A percentile compares a stretch with the other conserved stretches of the same genome.
Conservation (phyloP, 139 green algal species). For the Chlorella sp. region DNA sequence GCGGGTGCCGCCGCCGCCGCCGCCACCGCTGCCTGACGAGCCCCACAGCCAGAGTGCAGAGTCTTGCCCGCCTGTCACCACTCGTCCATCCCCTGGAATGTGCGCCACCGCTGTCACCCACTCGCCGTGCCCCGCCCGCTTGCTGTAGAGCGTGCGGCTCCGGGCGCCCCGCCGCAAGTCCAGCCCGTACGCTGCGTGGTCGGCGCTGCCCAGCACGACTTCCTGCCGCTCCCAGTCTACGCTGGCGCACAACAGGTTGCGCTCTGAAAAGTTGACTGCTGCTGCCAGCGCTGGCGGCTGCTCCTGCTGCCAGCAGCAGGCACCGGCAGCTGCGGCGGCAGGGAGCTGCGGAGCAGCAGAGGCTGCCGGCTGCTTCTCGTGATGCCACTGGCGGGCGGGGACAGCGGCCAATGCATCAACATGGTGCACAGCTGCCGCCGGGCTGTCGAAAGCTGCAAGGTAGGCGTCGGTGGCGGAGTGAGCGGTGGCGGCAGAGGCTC, state of each 20-base stretch:
- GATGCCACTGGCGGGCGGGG: not conserved
- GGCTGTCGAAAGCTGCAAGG: not conserved
- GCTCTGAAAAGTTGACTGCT: not conserved
- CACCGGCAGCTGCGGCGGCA: not conserved
- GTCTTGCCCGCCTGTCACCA: constrained; percentile 85
- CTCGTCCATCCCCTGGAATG: constrained; percentile 58
- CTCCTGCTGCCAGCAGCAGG: not conserved
- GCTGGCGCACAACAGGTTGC: constrained; percentile 63
- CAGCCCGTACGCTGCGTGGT: constrained; percentile 84
- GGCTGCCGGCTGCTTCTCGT: not conserved
- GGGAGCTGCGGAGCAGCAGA: not conserved
- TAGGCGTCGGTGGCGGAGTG: not conserved
- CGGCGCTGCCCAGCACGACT: constrained; percentile 69
- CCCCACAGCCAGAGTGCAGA: constrained; percentile 80
- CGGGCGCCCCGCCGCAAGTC: constrained; percentile 52
- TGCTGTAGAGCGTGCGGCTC: constrained; percentile 77
- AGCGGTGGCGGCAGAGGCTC: not conserved
- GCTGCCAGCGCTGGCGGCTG: not conserved
- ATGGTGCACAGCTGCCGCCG: not conserved
- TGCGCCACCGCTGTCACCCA: constrained; percentile 75
- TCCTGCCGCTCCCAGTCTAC: constrained; percentile 58
- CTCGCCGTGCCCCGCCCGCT: constrained; percentile 76
- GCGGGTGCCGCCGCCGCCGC: not conserved
- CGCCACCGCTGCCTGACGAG: constrained; percentile 32
- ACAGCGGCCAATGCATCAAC: not conserved